Percentiles rank a stretch among this genome's conserved stretches.
These are phyloP conservation scores for Coniferiporia weirii DNA, from an alignment of 1,284 basidiomycete genomes.

Conservation along the genomic window DNA sequence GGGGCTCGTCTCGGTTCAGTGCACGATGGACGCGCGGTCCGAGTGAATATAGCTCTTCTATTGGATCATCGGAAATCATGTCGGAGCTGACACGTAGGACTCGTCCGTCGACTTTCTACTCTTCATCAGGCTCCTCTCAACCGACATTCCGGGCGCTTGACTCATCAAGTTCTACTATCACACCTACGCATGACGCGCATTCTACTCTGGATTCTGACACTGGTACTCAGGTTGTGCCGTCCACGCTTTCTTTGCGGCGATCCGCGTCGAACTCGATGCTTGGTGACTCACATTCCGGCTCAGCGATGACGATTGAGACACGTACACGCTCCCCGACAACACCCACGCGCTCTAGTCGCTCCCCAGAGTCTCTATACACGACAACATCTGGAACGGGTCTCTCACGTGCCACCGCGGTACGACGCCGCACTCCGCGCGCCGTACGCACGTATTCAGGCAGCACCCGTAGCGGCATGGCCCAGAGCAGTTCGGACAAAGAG, in stretches of 20 bases:
- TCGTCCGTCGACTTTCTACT: conserved; percentile 30
- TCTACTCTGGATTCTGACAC: conserved; percentile 37
- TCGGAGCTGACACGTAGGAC: conserved; percentile 27
- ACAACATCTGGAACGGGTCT: conserved; percentile 27
- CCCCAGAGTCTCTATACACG: conserved; percentile 13
- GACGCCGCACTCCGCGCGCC: conserved; percentile 44
- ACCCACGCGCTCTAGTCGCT: conserved; percentile 13
- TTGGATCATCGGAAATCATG: conserved; percentile 17
- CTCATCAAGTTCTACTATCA: conserved; percentile 1
- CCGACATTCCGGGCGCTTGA: conserved; percentile 27
- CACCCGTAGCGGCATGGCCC: conserved; percentile 2
- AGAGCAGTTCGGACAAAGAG: conserved; percentile 48
- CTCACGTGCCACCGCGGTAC: conserved; percentile 53
- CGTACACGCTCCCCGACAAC: conserved; percentile 22
- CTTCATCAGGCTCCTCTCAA: conserved; percentile 27
- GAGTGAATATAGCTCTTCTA: conserved; percentile 13
- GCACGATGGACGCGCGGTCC: conserved; percentile 14
- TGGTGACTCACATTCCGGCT: conserved; percentile 50
- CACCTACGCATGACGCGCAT: neutral
- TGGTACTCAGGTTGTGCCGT: conserved; percentile 43
- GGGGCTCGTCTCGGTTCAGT: conserved; percentile 9
- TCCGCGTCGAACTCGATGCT: conserved; percentile 51
- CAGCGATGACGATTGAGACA: conserved; percentile 20
- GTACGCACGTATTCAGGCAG: conserved; percentile 35
- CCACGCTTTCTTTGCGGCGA: conserved; percentile 51